These are phyloP conservation scores for Terana coerulea DNA, from an alignment of 768 basidiomycete genomes.

Conservation along the genomic window DNA sequence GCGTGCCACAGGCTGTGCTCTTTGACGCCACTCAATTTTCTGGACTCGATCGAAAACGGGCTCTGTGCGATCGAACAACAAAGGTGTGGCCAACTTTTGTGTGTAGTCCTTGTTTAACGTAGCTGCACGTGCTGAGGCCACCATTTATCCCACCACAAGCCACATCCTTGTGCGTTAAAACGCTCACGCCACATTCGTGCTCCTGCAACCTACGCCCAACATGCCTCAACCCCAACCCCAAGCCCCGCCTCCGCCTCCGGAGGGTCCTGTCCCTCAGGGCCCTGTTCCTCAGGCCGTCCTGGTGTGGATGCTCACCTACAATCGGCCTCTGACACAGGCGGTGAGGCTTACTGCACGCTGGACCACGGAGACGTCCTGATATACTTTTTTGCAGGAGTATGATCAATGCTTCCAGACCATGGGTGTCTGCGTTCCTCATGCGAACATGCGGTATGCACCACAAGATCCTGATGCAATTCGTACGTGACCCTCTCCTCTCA, in stretches of 20 bases:
- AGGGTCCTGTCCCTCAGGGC: no score
- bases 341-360: constrained; percentile 29
- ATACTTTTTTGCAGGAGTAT: constrained; percentile 59
- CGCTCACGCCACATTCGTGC: neutral
- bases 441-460: constrained; percentile 50
- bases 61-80: no score
- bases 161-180: neutral
- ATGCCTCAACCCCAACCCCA: no score
- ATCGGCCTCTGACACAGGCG: constrained; percentile 65
- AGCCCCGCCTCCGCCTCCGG: no score
- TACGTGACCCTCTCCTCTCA: constrained; percentile 33
- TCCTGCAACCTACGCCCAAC: constrained; percentile 23
- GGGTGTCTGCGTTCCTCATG: constrained; percentile 56
- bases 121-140: no score
- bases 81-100: no score
- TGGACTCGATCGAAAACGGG: neutral
- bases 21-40: constrained; percentile 4
- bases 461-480: constrained; percentile 62
- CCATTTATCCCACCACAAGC: neutral
- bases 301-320: constrained; percentile 78
- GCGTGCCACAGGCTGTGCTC: neutral
- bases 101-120: no score
- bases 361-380: constrained; percentile 6
- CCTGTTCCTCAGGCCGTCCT: no score
- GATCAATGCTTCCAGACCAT: constrained; percentile 61